Conservation (phyloP, 495 filamentous ascomycete genomes). For the Talaromyces liani region DNA sequence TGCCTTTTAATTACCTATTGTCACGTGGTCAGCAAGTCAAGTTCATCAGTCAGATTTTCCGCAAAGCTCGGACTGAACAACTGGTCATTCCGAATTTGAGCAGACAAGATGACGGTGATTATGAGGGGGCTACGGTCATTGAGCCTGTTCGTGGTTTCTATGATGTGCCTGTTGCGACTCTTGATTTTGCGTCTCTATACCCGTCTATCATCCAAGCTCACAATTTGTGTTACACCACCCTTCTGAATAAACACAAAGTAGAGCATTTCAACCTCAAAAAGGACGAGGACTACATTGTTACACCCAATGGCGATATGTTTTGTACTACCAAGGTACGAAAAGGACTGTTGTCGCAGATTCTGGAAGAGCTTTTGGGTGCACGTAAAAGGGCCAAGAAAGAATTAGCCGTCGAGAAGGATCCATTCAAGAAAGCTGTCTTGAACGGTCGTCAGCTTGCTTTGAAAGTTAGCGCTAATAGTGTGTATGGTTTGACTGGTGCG, state of each 20-base stretch:
- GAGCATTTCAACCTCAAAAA: constrained; percentile 67
- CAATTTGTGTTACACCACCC: constrained; percentile 96
- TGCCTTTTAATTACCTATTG: constrained; percentile 93
- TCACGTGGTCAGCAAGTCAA: constrained; percentile 94
- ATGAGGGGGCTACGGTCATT: constrained; percentile 97
- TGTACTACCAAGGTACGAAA: constrained; percentile 83
- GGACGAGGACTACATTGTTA: constrained; percentile 93
- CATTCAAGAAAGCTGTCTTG: constrained; percentile 94
- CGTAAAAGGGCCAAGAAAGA: constrained; percentile 92
- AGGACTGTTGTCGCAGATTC: constrained; percentile 86
- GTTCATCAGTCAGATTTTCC: constrained; percentile 94
- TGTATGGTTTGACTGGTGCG: constrained; percentile 95
- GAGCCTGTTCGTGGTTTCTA: constrained; percentile 91
- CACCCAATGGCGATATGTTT: constrained; percentile 90
- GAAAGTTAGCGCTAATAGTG: constrained; percentile 96
- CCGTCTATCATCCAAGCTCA: constrained; percentile 98
- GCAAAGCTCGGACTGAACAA: constrained; percentile 84
- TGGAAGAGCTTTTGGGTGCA: constrained; percentile 82
- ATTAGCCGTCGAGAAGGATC: constrained; percentile 82
- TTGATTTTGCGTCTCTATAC: constrained; percentile 98
- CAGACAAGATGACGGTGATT: constrained; percentile 66
- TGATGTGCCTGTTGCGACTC: constrained; percentile 85
- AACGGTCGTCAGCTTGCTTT: constrained; percentile 96
- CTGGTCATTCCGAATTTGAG: constrained; percentile 85
- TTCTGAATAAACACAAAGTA: constrained; percentile 72